phyloP scores from a whole-genome alignment of 495 filamentous ascomycete species.

The Saxophila tyrrhenica region DNA sequence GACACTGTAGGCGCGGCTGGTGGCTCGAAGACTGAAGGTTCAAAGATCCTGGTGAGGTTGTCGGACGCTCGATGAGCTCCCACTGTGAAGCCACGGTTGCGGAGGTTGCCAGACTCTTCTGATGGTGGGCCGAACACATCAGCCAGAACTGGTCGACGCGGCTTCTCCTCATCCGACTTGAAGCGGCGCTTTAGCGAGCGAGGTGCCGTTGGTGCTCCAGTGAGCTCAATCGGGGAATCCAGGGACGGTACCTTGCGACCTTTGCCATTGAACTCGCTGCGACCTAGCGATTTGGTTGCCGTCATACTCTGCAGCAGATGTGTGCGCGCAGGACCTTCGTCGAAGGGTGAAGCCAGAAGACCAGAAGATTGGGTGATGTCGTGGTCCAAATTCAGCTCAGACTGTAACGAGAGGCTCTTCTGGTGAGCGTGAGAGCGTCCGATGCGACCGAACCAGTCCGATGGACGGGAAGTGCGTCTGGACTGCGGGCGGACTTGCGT shows the following conservation, averaged over 20 bases:
- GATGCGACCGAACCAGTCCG: conserved; percentile 19
- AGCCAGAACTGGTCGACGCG: conserved; percentile 38
- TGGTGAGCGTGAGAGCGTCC: conserved; percentile 29
- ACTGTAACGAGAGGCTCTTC: conserved; percentile 32
- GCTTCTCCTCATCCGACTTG: conserved; percentile 36
- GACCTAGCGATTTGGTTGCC: conserved; percentile 14
- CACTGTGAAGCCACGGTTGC: conserved; percentile 50
- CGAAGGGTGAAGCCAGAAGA: conserved; percentile 21
- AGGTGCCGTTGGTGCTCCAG: conserved; percentile 13
- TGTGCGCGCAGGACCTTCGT: conserved; percentile 3
- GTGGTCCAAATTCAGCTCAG: conserved; percentile 27
- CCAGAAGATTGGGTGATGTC: background rate
- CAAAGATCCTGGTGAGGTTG: conserved; percentile 24
- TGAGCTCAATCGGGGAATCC: conserved; percentile 18
- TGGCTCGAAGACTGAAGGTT: conserved; percentile 9
- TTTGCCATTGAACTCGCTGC: conserved; percentile 7
- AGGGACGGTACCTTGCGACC: conserved; percentile 13
- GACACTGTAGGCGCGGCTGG: background rate
- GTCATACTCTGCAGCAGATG: conserved; percentile 16
- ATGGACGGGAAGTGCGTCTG: conserved; percentile 12
- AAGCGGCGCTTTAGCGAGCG: conserved; percentile 45
- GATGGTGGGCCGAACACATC: conserved; percentile 35
- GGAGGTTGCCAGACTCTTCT: conserved; percentile 34
- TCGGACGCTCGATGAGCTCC: conserved; percentile 34
- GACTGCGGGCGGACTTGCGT: conserved; percentile 8